Conservation (phyloP, 306 rosid genomes). For the Alnus glutinosa region DNA sequence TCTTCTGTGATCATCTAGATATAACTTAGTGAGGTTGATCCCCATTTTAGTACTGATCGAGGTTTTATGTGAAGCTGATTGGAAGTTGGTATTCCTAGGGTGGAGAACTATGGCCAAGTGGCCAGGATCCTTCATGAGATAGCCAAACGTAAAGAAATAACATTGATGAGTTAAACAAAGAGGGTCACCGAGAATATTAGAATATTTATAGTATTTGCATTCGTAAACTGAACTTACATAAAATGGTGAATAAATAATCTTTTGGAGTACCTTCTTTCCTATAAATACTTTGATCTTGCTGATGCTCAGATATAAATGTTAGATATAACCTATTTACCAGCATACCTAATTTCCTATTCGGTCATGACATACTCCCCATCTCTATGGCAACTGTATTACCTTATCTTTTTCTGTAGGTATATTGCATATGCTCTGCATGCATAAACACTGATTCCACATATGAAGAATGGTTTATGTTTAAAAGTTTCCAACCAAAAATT, state of each 20-base stretch:
- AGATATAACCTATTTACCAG: not conserved
- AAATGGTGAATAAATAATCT: not conserved
- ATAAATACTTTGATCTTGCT: not conserved
- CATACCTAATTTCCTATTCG: not conserved
- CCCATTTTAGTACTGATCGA: not conserved
- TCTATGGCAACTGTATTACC: not conserved
- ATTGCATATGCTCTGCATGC: not conserved
- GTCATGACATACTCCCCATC: not conserved
- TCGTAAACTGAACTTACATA: not conserved
- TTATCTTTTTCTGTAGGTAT: not conserved
- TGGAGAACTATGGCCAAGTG: not conserved
- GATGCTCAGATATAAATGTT: not conserved
- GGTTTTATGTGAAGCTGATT: not conserved
- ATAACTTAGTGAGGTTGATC: not conserved
- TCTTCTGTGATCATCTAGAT: not conserved
- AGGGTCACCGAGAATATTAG: not conserved
- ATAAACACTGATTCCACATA: not conserved
- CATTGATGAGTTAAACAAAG: not conserved
- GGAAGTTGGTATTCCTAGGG: not conserved
- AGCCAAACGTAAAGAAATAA: not conserved
- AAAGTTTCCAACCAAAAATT: not conserved
- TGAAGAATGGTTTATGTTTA: not conserved
- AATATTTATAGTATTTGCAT: not conserved
- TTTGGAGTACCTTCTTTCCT: not conserved
- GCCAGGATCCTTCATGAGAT: not conserved